Conservation (phyloP, 257 asterid species). For the Penstemon newberryi region DNA sequence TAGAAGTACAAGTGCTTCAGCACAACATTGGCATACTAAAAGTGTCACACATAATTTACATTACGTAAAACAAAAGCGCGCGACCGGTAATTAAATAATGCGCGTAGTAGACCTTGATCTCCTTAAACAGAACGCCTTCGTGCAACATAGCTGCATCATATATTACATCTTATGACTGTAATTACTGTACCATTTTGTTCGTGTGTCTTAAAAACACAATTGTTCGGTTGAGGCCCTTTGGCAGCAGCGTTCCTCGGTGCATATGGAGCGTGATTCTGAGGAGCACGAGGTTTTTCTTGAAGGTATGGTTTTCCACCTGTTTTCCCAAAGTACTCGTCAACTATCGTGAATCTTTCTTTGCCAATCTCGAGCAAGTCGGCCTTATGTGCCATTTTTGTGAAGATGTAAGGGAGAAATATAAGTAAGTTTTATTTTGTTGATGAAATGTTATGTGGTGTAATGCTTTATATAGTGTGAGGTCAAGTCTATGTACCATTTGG, state of each 20-base stretch:
- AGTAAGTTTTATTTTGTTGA: slow-evolving; percentile 3
- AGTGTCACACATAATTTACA: neutral
- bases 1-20: neutral
- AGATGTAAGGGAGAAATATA: slow-evolving; percentile 2
- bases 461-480: slow-evolving; percentile 23
- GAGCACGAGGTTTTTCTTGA: slow-evolving; percentile 19
- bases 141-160: slow-evolving; percentile 22
- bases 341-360: slow-evolving; percentile 33
- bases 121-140: slow-evolving; percentile 24
- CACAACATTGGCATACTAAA: slow-evolving; percentile 11
- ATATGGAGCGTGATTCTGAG: slow-evolving; percentile 6
- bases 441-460: slow-evolving; percentile 1
- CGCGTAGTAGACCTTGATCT: neutral
- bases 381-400: slow-evolving; percentile 21
- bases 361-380: slow-evolving; percentile 39
- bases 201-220: slow-evolving; percentile 24
- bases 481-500: neutral
- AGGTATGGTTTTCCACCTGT: slow-evolving; percentile 16
- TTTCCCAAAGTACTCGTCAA: slow-evolving; percentile 32
- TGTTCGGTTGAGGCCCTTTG: slow-evolving; percentile 21
- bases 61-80: neutral
- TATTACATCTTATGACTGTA: slow-evolving; percentile 7
- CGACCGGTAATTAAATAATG: too few relatives aligned
- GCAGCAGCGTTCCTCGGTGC: neutral
- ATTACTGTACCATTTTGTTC: too few relatives aligned